Evolutionary conservation across 1,284 basidiomycete genomes (phyloP).

Genomic region (Cutaneotrichosporon spelunceum): DNA sequence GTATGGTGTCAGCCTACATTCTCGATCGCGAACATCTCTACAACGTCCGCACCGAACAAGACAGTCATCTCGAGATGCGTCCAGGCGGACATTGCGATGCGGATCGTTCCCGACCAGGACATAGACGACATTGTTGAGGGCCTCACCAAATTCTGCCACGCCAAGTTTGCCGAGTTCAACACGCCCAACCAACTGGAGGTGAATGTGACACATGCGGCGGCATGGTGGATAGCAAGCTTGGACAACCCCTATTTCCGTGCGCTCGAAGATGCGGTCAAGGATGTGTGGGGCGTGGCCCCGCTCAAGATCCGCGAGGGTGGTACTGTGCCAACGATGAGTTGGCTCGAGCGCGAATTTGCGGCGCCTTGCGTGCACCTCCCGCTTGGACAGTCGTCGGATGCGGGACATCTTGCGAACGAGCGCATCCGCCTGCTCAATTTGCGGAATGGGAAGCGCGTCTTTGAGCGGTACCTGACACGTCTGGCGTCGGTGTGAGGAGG

Average conservation of each 20-base stretch:
- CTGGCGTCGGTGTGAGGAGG: constrained; percentile 28
- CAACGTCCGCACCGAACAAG: constrained; percentile 43
- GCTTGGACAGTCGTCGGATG: constrained; percentile 46
- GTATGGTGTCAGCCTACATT: constrained; percentile 62
- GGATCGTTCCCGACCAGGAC: constrained; percentile 87
- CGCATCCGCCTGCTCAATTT: constrained; percentile 52
- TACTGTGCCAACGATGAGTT: constrained; percentile 80
- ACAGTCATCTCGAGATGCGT: constrained; percentile 84
- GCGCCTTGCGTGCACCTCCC: constrained; percentile 53
- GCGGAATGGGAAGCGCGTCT: constrained; percentile 49
- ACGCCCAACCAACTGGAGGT: constrained; percentile 75
- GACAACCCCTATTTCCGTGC: constrained; percentile 78
- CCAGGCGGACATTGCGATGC: constrained; percentile 74
- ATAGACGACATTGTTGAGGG: constrained; percentile 65
- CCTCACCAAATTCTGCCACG: constrained; percentile 61
- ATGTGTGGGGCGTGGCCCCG: constrained; percentile 81
- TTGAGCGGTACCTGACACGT: constrained; percentile 44
- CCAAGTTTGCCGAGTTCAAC: constrained; percentile 61
- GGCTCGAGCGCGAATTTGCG: constrained; percentile 81
- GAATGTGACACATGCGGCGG: constrained; percentile 74
- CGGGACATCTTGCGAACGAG: constrained; percentile 53
- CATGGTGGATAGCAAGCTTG: constrained; percentile 93
- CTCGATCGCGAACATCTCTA: constrained; percentile 47
- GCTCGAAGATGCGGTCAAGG: constrained; percentile 71
- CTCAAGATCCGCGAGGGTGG: constrained; percentile 91